Base-by-base conservation (phyloP, 169 alveolate genomes). In the Plasmodium blacklocki region DNA sequence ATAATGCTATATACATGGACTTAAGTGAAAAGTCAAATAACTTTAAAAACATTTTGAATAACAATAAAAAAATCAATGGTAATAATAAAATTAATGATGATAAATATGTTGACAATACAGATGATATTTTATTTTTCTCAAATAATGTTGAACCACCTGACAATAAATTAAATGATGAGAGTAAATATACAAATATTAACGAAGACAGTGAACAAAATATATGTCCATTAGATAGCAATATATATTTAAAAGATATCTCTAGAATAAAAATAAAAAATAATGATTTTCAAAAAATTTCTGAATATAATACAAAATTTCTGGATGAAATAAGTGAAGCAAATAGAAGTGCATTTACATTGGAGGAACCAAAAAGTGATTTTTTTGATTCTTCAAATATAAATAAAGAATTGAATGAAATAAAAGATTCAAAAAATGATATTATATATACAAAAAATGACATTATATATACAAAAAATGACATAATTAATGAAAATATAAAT, bases 281-380 rank as follows among this genome's bases (percentile, higher is more conserved):
- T 5, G 29, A 59, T 49, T 18, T 21, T 32, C 18, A 60, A 43
- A 73, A 29, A 60, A 39, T 75, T 18, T 75, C 88, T 2, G 63
- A 75, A 52, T 8, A 14, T n/a, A 63, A 75, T 75, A 29, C 50
- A 62, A 62, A 75, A 29, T 75, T 75, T n/a, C 68, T 80, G 47
- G 80, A 80, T 18, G 71, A 66, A 15, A 52, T 52, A 23, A 39
- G 68, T 9, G 73, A 66, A 23, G 56, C 39, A 19, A 80, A 32
- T 66, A 59, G 56, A 54, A 67, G 26, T 47, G 21, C 39, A 4
- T 18, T 0, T 3, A 52, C 18, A 9, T 43, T 18, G n/a, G 80
- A 52, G 9, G 19, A n/a, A 15, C 15, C 11, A 7, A 39, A 52
- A 12, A 64, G 45, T 21, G 47, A 45, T 19, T n/a, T 7, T 9